phyloP scores from a whole-genome alignment of 495 filamentous ascomycete species.

The Penicillium malachiteum region DNA sequence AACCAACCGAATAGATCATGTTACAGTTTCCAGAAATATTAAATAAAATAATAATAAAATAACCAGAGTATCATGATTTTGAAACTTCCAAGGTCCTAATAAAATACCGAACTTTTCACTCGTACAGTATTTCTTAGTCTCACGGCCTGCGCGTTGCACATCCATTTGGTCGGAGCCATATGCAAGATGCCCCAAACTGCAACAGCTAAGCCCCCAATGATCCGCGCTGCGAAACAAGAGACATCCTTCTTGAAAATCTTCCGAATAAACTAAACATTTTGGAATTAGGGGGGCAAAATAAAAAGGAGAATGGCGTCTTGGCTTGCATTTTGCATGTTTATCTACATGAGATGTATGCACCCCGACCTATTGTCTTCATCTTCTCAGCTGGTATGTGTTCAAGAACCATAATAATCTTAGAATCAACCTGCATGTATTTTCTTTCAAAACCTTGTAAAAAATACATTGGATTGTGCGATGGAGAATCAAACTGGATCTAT shows the following conservation, averaged over 20 bases:
- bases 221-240: conserved; percentile 21
- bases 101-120: conserved; percentile 4
- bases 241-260: conserved; percentile 12
- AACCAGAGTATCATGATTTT: not conserved
- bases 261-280: conserved; percentile 8
- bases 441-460: not conserved
- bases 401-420: no score
- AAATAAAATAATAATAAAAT: not conserved
- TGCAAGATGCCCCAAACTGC: conserved; percentile 35
- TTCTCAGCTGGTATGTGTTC: not conserved
- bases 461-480: conserved; percentile 1
- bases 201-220: conserved; percentile 33
- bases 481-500: not conserved
- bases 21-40: not conserved
- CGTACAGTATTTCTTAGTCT: conserved; percentile 20
- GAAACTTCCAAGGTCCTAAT: not conserved
- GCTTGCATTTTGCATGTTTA: not conserved
- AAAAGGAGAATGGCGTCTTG: conserved; percentile 4
- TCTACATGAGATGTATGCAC: not conserved
- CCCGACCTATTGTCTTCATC: not conserved
- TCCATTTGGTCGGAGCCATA: conserved; percentile 26
- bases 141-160: conserved; percentile 26
- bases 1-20: not conserved
- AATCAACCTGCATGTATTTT: no score
- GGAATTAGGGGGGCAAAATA: not conserved